A percentile compares a stretch with the other conserved stretches of the same genome.
phyloP scores from a whole-genome alignment of 2,329 filamentous ascomycete species.

The Beauveria caledonica region DNA sequence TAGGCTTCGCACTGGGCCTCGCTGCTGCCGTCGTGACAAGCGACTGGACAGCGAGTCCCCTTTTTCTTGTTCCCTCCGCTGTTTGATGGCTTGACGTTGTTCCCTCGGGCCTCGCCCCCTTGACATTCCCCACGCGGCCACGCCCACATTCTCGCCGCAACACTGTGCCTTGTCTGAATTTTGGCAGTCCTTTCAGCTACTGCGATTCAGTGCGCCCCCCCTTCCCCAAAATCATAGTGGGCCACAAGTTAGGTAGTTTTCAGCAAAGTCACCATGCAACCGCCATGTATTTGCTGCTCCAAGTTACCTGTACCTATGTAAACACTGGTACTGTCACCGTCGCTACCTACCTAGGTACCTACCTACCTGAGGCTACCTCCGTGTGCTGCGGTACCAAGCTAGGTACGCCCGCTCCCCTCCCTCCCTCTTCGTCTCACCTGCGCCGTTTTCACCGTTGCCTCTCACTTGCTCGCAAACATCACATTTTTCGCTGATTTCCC shows the following conservation, averaged over 20 bases:
- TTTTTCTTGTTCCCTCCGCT: constrained; percentile 1
- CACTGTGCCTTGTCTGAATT: constrained; percentile 5
- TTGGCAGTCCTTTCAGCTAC: not conserved
- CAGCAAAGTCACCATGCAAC: not conserved
- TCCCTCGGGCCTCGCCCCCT: not conserved
- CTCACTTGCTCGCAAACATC: constrained; percentile 5
- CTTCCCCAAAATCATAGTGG: not conserved
- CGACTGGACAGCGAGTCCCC: not conserved
- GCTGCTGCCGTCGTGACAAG: not conserved
- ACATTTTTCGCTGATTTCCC: not conserved
- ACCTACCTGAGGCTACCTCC: too few relatives aligned
- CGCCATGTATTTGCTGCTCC: not conserved
- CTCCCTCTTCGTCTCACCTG: not conserved
- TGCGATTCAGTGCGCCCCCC: not conserved
- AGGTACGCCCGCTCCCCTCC: not conserved
- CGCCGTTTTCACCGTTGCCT: not conserved
- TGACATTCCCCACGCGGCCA: not conserved
- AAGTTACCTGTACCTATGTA: not conserved
- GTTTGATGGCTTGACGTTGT: not conserved
- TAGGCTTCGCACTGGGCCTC: not conserved
- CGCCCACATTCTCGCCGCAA: not conserved
- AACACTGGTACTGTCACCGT: not conserved
- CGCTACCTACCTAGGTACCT: not conserved
- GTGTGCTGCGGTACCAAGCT: not conserved
- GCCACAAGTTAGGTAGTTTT: not conserved